These are phyloP conservation scores for Strobilomyces dryophilus DNA, from an alignment of 768 basidiomycete genomes.

Conservation along the genomic window DNA sequence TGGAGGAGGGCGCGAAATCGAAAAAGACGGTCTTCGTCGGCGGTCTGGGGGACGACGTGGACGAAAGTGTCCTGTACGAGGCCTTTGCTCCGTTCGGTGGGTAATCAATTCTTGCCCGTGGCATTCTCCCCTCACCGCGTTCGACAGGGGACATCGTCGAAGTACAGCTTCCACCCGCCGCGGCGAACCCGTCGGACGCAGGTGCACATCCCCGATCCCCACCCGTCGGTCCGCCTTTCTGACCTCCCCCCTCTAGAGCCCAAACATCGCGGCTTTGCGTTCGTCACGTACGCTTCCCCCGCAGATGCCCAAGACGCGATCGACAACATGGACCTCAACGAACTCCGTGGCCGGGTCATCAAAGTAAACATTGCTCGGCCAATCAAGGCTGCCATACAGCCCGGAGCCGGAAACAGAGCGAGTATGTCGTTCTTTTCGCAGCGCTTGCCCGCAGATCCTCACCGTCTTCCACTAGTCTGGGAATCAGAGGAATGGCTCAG, in stretches of 20 bases:
- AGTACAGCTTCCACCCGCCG: conserved; percentile 80
- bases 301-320: conserved; percentile 94
- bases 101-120: conserved; percentile 18
- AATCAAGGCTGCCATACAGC: conserved; percentile 63
- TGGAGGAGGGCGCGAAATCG: conserved; percentile 82
- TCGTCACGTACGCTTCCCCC: conserved; percentile 78
- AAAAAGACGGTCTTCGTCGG: conserved; percentile 87
- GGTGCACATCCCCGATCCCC: conserved; percentile 33
- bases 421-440: conserved; percentile 42
- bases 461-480: conserved; percentile 62
- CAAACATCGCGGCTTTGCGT: conserved; percentile 93
- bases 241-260: conserved; percentile 38
- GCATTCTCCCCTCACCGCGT: not conserved
- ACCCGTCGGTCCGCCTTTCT: conserved; percentile 4
- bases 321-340: conserved; percentile 98
- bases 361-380: conserved; percentile 86
- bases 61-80: conserved; percentile 73
- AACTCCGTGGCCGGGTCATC: conserved; percentile 68
- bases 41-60: conserved; percentile 78
- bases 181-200: conserved; percentile 62
- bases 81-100: conserved; percentile 85
- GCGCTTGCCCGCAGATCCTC: not conserved
- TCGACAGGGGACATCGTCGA: conserved; percentile 84
- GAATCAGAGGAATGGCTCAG: conserved; percentile 93
- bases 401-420: conserved; percentile 67